A percentile compares a stretch with the other conserved stretches of the same genome.
Evolutionary conservation across 345 rosid species (phyloP).

Genomic region (Eucalyptus sp.): DNA sequence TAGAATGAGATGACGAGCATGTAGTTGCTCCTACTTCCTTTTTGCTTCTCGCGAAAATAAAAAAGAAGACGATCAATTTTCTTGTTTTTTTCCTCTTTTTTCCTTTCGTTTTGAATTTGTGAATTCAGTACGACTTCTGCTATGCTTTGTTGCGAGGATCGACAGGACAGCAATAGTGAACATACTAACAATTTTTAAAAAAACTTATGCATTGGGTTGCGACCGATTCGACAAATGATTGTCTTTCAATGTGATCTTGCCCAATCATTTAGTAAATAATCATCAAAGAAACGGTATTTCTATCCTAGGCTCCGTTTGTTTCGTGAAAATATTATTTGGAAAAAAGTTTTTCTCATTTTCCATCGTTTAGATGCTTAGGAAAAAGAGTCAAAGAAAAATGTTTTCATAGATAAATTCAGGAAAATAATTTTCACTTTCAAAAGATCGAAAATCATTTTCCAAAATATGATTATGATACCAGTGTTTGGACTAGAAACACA

Average conservation of each 20-base stretch:
- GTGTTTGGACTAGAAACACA: not conserved
- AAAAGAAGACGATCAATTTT: not conserved
- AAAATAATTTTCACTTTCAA: not conserved
- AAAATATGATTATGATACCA: too few relatives aligned
- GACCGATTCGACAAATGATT: not conserved
- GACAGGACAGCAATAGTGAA: not conserved
- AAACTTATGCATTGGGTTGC: not conserved
- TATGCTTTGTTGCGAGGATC: not conserved
- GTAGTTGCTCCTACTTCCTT: not conserved
- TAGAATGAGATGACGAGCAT: not conserved
- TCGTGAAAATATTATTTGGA: rapidly evolving
- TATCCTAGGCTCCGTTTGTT: not conserved
- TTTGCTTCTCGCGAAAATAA: not conserved
- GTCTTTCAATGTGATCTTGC: not conserved
- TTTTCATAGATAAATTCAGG: too few relatives aligned
- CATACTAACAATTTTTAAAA: not conserved
- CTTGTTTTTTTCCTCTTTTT: not conserved
- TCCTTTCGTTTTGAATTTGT: not conserved
- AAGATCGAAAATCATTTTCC: not conserved
- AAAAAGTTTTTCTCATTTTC: too few relatives aligned
- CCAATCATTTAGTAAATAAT: not conserved
- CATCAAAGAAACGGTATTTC: not conserved
- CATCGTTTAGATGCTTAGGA: not conserved
- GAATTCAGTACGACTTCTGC: not conserved
- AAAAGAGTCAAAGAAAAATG: too few relatives aligned